Conservation (phyloP, 768 basidiomycete genomes). For the Leccinum sublutescens region DNA sequence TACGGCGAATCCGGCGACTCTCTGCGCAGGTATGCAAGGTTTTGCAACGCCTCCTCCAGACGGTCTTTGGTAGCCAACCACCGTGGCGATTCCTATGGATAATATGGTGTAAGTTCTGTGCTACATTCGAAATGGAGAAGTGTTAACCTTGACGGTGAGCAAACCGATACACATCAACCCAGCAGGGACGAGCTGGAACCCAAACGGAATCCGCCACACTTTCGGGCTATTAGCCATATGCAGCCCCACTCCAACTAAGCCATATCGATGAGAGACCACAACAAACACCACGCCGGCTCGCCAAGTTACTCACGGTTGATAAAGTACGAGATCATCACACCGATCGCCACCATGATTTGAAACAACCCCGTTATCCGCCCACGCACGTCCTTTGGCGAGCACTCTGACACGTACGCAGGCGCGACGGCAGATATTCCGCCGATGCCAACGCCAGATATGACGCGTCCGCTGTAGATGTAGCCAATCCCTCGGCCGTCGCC, state of each 20-base stretch:
- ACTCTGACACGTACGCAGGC: slow-evolving; percentile 85
- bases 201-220: slow-evolving; percentile 74
- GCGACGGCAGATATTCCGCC: slow-evolving; percentile 83
- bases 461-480: slow-evolving; percentile 79
- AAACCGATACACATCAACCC: slow-evolving; percentile 69
- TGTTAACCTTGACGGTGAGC: slow-evolving; percentile 55
- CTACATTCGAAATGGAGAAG: background rate
- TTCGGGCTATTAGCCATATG: slow-evolving; percentile 46
- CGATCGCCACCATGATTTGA: slow-evolving; percentile 82
- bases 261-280: slow-evolving; percentile 1
- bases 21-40: slow-evolving; percentile 64
- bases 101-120: slow-evolving; percentile 9
- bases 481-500: slow-evolving; percentile 52
- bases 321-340: slow-evolving; percentile 85
- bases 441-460: slow-evolving; percentile 76
- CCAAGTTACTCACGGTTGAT: slow-evolving; percentile 57
- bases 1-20: slow-evolving; percentile 40
- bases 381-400: slow-evolving; percentile 82
- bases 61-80: slow-evolving; percentile 69
- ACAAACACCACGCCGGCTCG: background rate
- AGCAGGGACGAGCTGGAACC: slow-evolving; percentile 71
- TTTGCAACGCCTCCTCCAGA: slow-evolving; percentile 49
- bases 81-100: slow-evolving; percentile 64
- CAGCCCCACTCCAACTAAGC: slow-evolving; percentile 55
- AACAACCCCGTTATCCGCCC: slow-evolving; percentile 84